Base-by-base conservation (phyloP, 2,329 filamentous ascomycete genomes). In the Colletotrichum echinochloae region DNA sequence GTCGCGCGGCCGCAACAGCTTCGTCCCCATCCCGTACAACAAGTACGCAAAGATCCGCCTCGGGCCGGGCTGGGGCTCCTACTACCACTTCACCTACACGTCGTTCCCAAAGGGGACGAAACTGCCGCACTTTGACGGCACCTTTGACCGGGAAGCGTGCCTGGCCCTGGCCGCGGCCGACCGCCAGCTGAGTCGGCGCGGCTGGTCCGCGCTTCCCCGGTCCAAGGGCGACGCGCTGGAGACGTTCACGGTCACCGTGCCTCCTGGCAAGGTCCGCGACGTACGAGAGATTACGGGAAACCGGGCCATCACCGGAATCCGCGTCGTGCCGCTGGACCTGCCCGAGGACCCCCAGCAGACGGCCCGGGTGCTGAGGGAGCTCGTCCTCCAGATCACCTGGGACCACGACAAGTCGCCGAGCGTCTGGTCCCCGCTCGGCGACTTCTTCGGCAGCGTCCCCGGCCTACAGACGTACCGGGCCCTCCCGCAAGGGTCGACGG, bases 81-180 rank as follows among this genome's bases (percentile, higher is more conserved):
- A 70, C 44, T 70, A 70, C 16, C 67, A 70, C 28, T 70, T 70
- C 56, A 70, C 67, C 7, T 67, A 70, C 28, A 62, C 67, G 20
- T 59, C 41, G 14, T 70, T 70, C 18, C 64, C 67, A 0, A 33
- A 61, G 18, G 33, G 48, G 2, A 70, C 67, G 4, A 16, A 57
- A 8, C 28, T 70, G 26, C 67, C 67, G 2, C 51, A 35, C 18
- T 70, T 70, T 18, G 28, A 67, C 30, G 67, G 67, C 18, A 59
- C 35, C 14, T 70, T 70, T 18, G 67, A 67, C 23, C 63, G 64
- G 11, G 63, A 70, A 14, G 57, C 63, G 7, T 70, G 67, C 28
- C 64, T 70, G 30, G 67, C 67, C 1, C 52, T 70, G 33, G 67
- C 67, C 9, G 57, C 56, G n/a, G 67, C 67, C 12, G 67, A 70